Evolutionary conservation across 441 rosid genomes (phyloP), one percentile per base, ranked within the genome.

Genomic region (Jatropha multifida): DNA sequence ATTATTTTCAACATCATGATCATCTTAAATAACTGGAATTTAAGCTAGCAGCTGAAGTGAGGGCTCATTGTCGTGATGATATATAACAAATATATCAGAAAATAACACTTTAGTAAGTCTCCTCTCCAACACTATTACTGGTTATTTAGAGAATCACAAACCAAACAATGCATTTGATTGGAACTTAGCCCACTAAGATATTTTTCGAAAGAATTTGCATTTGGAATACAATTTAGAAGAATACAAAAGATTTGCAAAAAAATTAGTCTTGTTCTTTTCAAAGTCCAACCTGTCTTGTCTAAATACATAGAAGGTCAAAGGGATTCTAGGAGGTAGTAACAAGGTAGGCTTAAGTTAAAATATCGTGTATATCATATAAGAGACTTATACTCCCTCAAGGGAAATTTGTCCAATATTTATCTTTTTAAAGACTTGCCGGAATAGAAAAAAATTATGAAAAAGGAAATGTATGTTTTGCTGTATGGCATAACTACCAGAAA

Each of bases 401-500:
- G 62, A 68, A 59, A n/a, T 62, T 49, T 49, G 14, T 46, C 56
- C 37, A 72, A 42, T 44, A 62, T 52, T 51, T 75, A 17, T 5
- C 66, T 7, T 46, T 48, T 10, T 65, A 17, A 40, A 32, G 23
- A 64, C 61, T 62, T 26, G 3, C 23, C 38, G 27, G n/a, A 76
- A 15, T 14, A 52, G 2, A 54, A 17, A 62, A 9, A 55, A 41
- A 27, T 23, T 59, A 44, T 42, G 61, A 32, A 17, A 12, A 55
- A 40, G 27, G 44, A 70, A 63, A 59, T 7, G 41, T 7, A 64
- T 27, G 59, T 32, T 62, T 40, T 64, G n/a, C 62, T 7, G 46
- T 18, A 51, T 18, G 12, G 40, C 37, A 37, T 32, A 58, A 64
- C 13, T 9, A 18, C 41, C 26, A 27, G 32, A 69, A 59, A 59